phyloP scores from a whole-genome alignment of 345 rosid species.

The Syzygium aqueum region DNA sequence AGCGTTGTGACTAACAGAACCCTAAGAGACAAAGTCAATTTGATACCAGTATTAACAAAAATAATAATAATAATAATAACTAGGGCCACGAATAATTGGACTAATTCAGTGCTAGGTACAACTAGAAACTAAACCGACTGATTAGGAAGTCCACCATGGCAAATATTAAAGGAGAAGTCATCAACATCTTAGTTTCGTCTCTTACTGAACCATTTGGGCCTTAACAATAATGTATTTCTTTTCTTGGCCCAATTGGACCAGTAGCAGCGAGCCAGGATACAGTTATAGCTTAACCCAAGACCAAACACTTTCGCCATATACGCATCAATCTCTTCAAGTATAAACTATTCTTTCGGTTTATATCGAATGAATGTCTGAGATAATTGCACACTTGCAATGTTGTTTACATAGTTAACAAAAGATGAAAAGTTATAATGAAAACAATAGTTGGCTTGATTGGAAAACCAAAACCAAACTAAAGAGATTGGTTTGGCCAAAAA shows the following conservation, averaged over 20 bases:
- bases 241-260: not conserved
- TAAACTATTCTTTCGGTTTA: not conserved
- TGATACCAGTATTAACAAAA: not conserved
- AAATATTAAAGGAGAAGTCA: not conserved
- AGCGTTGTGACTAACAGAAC: conserved; percentile 64
- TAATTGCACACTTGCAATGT: not conserved
- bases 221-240: not conserved
- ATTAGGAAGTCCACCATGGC: not conserved
- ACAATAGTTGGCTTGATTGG: not conserved
- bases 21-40: conserved; percentile 25
- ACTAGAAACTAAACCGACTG: not conserved
- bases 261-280: not conserved
- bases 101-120: not conserved
- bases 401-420: not conserved
- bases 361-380: not conserved
- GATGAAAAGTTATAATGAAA: not conserved
- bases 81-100: not conserved
- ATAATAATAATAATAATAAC: not conserved
- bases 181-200: not conserved
- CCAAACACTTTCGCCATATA: not conserved
- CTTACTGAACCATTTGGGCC: not conserved
- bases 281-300: not conserved
- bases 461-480: not conserved
- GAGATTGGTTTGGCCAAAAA: not conserved
- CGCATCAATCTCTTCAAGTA: not conserved